Evolutionary conservation across 139 green algal genomes (phyloP), one percentile per base, ranked within the genome.

Genomic region (Chlorella ohadii): DNA sequence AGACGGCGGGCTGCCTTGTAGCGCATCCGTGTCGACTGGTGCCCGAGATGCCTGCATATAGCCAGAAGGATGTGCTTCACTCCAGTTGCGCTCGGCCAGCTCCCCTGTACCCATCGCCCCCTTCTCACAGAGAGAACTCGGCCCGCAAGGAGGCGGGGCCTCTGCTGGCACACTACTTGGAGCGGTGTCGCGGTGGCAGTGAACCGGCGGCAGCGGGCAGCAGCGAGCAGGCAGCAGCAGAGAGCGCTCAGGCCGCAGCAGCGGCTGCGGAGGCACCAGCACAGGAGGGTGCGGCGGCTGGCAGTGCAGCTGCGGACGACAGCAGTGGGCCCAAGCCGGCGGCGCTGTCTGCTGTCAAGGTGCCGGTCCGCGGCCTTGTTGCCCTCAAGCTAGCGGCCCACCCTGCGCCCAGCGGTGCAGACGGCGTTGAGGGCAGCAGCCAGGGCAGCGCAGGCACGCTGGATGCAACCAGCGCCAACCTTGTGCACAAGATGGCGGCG

Each of bases 51-150:
- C n/a, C n/a, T n/a, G n/a, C n/a, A n/a, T n/a, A n/a, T n/a, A n/a
- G n/a, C n/a, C n/a, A n/a, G n/a, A n/a, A n/a, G n/a, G n/a, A n/a
- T n/a, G n/a, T n/a, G n/a, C n/a, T n/a, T n/a, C n/a, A n/a, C n/a
- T n/a, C n/a, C n/a, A n/a, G n/a, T n/a, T n/a, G n/a, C n/a, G n/a
- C n/a, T n/a, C n/a, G n/a, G n/a, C n/a, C n/a, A n/a, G n/a, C n/a
- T n/a, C n/a, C n/a, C n/a, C n/a, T n/a, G n/a, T n/a, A n/a, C n/a
- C n/a, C n/a, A n/a, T n/a, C n/a, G 25, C 6, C 34, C 5, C 23
- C 44, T 68, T 22, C 28, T 61, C 47, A 38, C 70, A 85, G 70
- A n/a, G 81, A 85, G 55, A 72, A 85, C 38, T 80, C 57, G 9
- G 55, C 70, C 17, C 51, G 55, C 34, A 85, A 80, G 81, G 81